Percentiles rank a stretch among this genome's conserved stretches.
These are phyloP conservation scores for Yarrowia galli DNA, from an alignment of 1,139 yeast species.

Conservation along the genomic window DNA sequence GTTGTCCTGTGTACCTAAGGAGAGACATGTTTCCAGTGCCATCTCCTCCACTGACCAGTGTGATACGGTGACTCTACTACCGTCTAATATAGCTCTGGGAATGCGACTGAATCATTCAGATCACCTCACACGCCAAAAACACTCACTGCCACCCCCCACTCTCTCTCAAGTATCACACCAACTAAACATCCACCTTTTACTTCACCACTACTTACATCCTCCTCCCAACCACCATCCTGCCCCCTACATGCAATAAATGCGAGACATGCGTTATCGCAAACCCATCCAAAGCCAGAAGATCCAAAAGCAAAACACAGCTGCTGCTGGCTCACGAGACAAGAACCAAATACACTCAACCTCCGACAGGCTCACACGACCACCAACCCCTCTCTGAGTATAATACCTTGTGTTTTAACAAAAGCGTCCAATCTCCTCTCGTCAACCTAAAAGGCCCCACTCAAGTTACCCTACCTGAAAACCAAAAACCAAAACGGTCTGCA, in stretches of 20 bases:
- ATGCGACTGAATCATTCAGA: no score
- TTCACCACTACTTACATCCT: neutral
- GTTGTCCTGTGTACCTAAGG: no score
- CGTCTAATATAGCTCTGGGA: no score
- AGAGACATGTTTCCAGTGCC: no score
- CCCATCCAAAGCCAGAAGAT: neutral
- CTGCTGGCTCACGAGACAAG: neutral
- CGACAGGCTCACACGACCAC: neutral
- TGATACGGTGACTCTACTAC: no score
- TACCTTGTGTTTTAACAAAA: neutral
- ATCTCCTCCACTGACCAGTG: no score
- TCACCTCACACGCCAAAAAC: no score
- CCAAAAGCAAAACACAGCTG: neutral
- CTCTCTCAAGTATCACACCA: neutral
- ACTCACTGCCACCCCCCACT: no score
- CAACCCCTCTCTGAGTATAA: neutral
- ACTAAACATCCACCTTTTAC: neutral
- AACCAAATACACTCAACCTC: neutral
- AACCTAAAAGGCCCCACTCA: slow-evolving; percentile 27
- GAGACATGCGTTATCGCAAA: slow-evolving; percentile 6
- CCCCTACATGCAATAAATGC: slow-evolving; percentile 9
- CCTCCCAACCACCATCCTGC: neutral
- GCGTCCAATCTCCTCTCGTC: neutral
- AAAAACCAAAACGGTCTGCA: neutral
- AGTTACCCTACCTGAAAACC: slow-evolving; percentile 17